A percentile compares a stretch with the other conserved stretches of the same genome.
phyloP scores from a whole-genome alignment of 495 filamentous ascomycete species.

The Symbiotaphrina buchneri region DNA sequence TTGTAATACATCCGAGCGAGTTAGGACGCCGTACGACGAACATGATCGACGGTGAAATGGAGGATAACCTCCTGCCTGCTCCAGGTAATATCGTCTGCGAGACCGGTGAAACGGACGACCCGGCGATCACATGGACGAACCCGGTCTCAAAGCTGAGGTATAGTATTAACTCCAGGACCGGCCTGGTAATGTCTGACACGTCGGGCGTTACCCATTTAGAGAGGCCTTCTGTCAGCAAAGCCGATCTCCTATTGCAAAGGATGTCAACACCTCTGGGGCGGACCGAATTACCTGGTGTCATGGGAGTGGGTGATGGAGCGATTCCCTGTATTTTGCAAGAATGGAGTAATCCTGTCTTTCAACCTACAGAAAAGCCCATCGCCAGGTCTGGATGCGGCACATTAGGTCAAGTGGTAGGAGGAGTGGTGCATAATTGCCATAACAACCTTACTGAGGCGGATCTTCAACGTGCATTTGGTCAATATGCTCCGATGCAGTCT shows the following conservation, averaged over 20 bases:
- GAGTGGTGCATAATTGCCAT: slow-evolving; percentile 5
- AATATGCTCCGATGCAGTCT: slow-evolving; percentile 7
- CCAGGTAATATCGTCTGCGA: too few relatives aligned
- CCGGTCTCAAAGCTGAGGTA: background rate
- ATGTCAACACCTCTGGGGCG: too few relatives aligned
- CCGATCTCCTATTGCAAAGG: too few relatives aligned
- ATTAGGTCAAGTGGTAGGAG: slow-evolving; percentile 8
- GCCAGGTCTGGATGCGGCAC: slow-evolving; percentile 13
- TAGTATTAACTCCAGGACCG: slow-evolving; percentile 1
- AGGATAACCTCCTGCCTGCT: too few relatives aligned
- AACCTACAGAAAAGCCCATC: slow-evolving; percentile 25
- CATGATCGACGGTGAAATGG: too few relatives aligned
- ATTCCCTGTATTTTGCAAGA: slow-evolving; percentile 2
- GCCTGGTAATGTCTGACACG: too few relatives aligned
- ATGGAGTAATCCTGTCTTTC: slow-evolving; percentile 45
- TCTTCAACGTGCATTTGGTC: slow-evolving; percentile 10
- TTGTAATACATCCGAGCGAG: too few relatives aligned
- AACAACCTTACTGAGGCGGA: slow-evolving; percentile 8
- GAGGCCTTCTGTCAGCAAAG: too few relatives aligned
- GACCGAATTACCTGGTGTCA: too few relatives aligned
- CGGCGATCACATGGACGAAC: slow-evolving; percentile 1
- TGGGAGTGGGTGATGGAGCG: too few relatives aligned
- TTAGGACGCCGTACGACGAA: too few relatives aligned
- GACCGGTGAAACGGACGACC: background rate
- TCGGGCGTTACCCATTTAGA: background rate